Conservation (phyloP, 768 basidiomycete genomes). For the Fomitopsis serialis region DNA sequence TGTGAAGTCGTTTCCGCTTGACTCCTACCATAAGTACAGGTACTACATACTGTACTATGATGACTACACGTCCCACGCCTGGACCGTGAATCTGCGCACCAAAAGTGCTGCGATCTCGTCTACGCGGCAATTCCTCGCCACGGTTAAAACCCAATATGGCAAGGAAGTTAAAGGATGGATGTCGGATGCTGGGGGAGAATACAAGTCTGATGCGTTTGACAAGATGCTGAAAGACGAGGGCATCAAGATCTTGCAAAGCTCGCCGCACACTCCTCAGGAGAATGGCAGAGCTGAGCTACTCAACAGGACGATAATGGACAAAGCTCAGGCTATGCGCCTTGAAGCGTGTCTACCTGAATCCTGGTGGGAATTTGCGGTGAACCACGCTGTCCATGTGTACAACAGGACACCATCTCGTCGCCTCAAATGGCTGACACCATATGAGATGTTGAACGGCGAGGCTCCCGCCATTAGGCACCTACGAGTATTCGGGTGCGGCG, state of each 20-base stretch:
- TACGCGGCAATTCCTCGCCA: slow-evolving; percentile 2
- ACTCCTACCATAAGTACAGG: too few species aligned
- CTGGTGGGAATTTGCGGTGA: slow-evolving; percentile 30
- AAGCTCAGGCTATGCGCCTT: slow-evolving; percentile 27
- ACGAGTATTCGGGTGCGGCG: slow-evolving; percentile 18
- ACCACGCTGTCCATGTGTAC: slow-evolving; percentile 2
- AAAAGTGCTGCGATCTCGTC: slow-evolving; percentile 3
- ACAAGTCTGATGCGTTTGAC: slow-evolving; percentile 1
- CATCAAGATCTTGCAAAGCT: slow-evolving; percentile 7
- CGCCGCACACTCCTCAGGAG: slow-evolving; percentile 26
- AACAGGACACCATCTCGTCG: slow-evolving; percentile 1
- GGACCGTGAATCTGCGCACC: background rate
- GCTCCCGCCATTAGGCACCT: slow-evolving; percentile 10
- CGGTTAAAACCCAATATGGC: slow-evolving; percentile 1
- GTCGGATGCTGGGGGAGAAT: background rate
- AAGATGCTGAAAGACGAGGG: slow-evolving; percentile 1
- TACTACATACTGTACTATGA: slow-evolving; percentile 5
- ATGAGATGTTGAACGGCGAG: background rate
- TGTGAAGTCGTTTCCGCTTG: background rate
- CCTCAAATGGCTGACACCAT: slow-evolving; percentile 5
- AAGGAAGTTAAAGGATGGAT: background rate
- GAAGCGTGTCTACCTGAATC: slow-evolving; percentile 21
- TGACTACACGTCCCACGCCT: slow-evolving; percentile 5
- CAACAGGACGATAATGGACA: slow-evolving; percentile 27
- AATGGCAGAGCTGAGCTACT: slow-evolving; percentile 34